Conservation (phyloP, 192 early-diverging fungal species). For the Martensiomyces pterosporus region DNA sequence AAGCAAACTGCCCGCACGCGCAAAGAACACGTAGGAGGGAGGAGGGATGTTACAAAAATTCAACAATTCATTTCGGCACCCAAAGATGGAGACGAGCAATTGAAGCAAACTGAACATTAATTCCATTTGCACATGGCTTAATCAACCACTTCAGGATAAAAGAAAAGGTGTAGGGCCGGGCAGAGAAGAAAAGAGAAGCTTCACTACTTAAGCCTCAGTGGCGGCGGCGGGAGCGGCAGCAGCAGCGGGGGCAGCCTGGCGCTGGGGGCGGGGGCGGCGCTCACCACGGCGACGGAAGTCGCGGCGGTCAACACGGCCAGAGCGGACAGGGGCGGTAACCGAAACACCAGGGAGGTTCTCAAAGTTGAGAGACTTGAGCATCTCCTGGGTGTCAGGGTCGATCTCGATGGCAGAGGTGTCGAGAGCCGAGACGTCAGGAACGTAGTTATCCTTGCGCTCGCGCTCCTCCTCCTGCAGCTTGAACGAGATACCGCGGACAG, state of each 20-base stretch:
- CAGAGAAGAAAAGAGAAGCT: slow-evolving; percentile 9
- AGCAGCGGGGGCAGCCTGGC: slow-evolving; percentile 30
- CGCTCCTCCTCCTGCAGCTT: slow-evolving; percentile 99
- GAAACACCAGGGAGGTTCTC: slow-evolving; percentile 84
- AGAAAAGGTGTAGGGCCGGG: slow-evolving; percentile 2
- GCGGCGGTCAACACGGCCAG: slow-evolving; percentile 36
- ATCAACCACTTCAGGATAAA: not conserved
- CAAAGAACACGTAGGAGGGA: no score
- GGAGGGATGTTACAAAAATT: no score
- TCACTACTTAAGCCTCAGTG: slow-evolving; percentile 32
- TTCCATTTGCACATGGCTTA: no score
- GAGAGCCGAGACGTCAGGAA: slow-evolving; percentile 97
- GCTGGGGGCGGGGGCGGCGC: slow-evolving; percentile 37
- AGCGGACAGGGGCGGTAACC: slow-evolving; percentile 53
- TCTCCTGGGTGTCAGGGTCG: slow-evolving; percentile 90
- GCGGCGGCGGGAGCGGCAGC: slow-evolving; percentile 24
- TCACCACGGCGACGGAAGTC: slow-evolving; percentile 43
- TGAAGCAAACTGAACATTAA: no score
- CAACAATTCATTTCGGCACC: no score
- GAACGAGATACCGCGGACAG: slow-evolving; percentile 99
- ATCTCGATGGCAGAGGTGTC: slow-evolving; percentile 87
- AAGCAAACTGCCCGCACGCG: no score
- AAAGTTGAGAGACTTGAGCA: slow-evolving; percentile 96
- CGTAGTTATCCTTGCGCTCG: slow-evolving; percentile 99
- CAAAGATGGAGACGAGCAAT: no score